phyloP scores from a whole-genome alignment of 108 stramenopile genomes.

The Pseudonitzschia delicatissima region DNA sequence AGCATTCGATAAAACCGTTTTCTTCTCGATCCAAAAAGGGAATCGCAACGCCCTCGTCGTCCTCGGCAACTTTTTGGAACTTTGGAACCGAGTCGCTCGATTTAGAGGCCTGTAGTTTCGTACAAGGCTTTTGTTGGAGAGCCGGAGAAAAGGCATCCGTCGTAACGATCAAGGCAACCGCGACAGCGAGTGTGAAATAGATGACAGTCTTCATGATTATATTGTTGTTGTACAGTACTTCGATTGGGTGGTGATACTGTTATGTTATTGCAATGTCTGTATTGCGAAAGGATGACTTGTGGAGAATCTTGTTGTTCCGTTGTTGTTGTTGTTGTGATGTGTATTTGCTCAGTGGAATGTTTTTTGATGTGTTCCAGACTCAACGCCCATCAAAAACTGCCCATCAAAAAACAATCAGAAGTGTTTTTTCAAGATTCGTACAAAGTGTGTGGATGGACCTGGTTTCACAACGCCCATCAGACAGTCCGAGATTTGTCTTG shows the following conservation, averaged over 20 bases:
- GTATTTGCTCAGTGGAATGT: background rate
- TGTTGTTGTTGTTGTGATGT: background rate
- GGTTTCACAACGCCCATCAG: too few species aligned
- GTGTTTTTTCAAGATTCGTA: too few species aligned
- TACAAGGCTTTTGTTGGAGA: background rate
- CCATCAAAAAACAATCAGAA: too few species aligned
- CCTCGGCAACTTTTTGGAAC: constrained; percentile 9
- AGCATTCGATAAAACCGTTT: constrained; percentile 82
- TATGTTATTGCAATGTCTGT: background rate
- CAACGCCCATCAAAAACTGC: background rate
- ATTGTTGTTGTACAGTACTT: background rate
- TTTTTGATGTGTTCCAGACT: background rate
- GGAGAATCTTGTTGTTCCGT: too few species aligned
- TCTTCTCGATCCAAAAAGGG: constrained; percentile 65
- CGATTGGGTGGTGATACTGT: background rate
- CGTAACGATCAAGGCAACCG: background rate
- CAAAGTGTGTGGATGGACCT: too few species aligned
- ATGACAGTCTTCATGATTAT: background rate
- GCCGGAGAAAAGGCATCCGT: too few species aligned
- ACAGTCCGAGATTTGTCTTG: too few species aligned
- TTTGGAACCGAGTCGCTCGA: background rate
- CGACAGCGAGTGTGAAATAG: background rate
- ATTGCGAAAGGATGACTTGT: too few species aligned
- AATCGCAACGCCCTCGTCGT: constrained; percentile 70
- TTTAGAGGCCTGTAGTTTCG: background rate